These are phyloP conservation scores for Pythium brachiatum DNA, from an alignment of 352 stramenopile species.

Conservation along the genomic window DNA sequence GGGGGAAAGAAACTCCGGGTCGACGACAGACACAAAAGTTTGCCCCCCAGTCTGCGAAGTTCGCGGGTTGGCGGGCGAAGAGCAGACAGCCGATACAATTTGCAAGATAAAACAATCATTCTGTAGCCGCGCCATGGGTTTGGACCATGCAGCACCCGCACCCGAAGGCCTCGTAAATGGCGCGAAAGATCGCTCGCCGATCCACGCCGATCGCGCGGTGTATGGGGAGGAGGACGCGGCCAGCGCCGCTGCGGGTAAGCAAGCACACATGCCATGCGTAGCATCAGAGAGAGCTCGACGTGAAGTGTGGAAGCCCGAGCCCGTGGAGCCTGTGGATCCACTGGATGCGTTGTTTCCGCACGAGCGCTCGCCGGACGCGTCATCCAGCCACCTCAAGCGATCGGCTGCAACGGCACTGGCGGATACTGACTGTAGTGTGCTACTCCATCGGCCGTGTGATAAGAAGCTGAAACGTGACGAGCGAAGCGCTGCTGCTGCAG, in stretches of 20 bases:
- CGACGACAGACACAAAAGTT: constrained; percentile 29
- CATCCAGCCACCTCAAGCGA: constrained; percentile 16
- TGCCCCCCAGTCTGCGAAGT: constrained; percentile 20
- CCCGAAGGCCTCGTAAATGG: constrained; percentile 15
- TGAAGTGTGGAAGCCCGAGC: constrained; percentile 10
- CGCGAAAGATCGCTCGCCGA: constrained; percentile 22
- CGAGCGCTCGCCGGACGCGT: constrained; percentile 23
- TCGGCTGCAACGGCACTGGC: constrained; percentile 7
- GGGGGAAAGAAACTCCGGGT: constrained; percentile 8
- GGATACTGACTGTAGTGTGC: constrained; percentile 13
- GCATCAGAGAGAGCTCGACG: constrained; percentile 1
- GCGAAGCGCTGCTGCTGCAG: background rate
- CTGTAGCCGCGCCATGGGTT: constrained; percentile 40
- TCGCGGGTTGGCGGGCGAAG: background rate
- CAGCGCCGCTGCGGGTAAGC: background rate
- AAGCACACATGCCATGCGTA: background rate
- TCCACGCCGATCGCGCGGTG: constrained; percentile 13
- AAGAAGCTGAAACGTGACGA: constrained; percentile 45
- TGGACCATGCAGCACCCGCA: constrained; percentile 32
- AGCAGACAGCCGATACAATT: constrained; percentile 33
- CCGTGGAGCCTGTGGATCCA: constrained; percentile 7
- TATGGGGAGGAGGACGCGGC: constrained; percentile 7
- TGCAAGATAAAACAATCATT: constrained; percentile 50
- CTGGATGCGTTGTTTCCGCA: constrained; percentile 25
- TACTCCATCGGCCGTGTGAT: constrained; percentile 32